phyloP scores from a whole-genome alignment of 2,329 filamentous ascomycete species.

The Ophiostoma sp. region DNA sequence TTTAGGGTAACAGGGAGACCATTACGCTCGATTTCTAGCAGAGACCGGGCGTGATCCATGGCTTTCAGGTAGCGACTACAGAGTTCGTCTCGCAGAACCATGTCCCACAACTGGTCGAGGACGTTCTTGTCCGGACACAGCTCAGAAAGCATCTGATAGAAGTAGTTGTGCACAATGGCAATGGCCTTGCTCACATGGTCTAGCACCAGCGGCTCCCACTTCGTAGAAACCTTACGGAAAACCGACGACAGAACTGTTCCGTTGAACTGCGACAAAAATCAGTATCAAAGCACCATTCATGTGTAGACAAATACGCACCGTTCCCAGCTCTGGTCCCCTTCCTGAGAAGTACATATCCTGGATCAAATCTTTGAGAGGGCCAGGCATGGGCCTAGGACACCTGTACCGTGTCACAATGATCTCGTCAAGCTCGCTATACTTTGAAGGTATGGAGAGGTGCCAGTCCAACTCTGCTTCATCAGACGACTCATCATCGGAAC shows the following conservation, averaged over 20 bases:
- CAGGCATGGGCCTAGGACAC: background rate
- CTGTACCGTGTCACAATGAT: background rate
- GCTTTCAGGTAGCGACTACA: constrained; percentile 42
- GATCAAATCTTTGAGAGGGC: constrained; percentile 33
- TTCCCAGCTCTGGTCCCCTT: constrained; percentile 52
- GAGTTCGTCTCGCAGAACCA: constrained; percentile 44
- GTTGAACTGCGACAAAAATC: constrained; percentile 32
- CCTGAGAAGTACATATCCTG: constrained; percentile 38
- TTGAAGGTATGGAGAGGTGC: background rate
- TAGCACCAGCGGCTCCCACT: constrained; percentile 46
- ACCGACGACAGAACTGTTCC: constrained; percentile 38
- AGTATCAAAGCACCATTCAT: background rate
- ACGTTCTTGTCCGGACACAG: constrained; percentile 33
- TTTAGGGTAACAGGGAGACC: constrained; percentile 47
- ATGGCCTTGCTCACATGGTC: constrained; percentile 50
- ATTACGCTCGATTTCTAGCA: constrained; percentile 48
- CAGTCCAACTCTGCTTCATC: background rate
- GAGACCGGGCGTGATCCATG: constrained; percentile 44
- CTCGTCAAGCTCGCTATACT: background rate
- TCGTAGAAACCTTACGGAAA: constrained; percentile 50
- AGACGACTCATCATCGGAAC: background rate
- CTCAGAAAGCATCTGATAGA: constrained; percentile 38
- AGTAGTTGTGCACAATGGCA: constrained; percentile 46
- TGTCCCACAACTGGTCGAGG: constrained; percentile 36
- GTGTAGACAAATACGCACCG: constrained; percentile 33